Percentiles rank a stretch among this genome's conserved stretches.
Conservation (phyloP, 768 basidiomycete species). For the Suillus subaureus region DNA sequence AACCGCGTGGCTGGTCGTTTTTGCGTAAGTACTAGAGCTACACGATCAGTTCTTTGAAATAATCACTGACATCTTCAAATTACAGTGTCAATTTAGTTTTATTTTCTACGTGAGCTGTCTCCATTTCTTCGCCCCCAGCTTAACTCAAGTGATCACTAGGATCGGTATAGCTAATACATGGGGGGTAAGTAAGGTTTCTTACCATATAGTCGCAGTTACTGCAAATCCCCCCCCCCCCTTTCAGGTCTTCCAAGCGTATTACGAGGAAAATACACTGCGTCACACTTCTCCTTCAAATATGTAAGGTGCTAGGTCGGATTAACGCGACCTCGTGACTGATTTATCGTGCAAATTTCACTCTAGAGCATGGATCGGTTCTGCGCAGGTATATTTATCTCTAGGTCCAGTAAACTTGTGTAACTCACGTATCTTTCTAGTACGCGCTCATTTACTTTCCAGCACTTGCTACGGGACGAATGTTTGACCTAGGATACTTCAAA, state of each 20-base stretch:
- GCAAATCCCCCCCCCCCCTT: not conserved
- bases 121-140: not conserved
- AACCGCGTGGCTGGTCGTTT: conserved; percentile 33
- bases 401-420: conserved; percentile 2
- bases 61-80: conserved; percentile 29
- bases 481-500: conserved; percentile 72
- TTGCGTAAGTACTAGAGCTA: conserved; percentile 25
- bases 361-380: conserved; percentile 84
- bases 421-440: conserved; percentile 43
- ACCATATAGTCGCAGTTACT: not conserved
- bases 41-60: conserved; percentile 9
- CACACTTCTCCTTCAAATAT: conserved; percentile 62
- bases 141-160: conserved; percentile 24
- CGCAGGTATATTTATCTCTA: conserved; percentile 48
- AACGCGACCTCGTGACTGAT: not conserved
- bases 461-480: conserved; percentile 65
- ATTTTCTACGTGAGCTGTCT: not conserved
- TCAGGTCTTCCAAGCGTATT: conserved; percentile 76
- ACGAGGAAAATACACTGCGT: conserved; percentile 54
- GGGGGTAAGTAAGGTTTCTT: conserved; percentile 53
- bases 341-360: conserved; percentile 1
- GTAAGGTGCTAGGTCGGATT: conserved; percentile 35
- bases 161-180: conserved; percentile 77
- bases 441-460: conserved; percentile 64
- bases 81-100: conserved; percentile 38